Percentiles rank a stretch among this genome's conserved stretches.
Evolutionary conservation across 176 grass and related monocot species (phyloP).

Genomic region (Rhipidocladum racemiflorum): DNA sequence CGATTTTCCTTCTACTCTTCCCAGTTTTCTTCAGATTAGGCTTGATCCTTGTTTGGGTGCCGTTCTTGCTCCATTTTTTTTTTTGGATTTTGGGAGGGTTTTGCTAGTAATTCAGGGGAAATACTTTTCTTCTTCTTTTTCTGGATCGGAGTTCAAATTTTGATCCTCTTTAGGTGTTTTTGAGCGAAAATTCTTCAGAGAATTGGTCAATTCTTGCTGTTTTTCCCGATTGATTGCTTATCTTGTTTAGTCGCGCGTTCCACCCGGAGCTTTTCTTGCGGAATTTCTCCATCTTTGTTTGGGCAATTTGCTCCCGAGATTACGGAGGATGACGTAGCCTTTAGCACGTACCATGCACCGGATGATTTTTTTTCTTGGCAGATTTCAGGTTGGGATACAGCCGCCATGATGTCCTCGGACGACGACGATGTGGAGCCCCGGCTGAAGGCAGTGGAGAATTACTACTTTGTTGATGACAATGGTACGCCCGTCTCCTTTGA

Average conservation of each 20-base stretch:
- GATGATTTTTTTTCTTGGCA: neutral
- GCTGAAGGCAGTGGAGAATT: neutral
- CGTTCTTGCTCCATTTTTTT: neutral
- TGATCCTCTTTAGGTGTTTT: neutral
- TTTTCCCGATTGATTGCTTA: neutral
- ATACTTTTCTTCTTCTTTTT: neutral
- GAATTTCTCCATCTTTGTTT: neutral
- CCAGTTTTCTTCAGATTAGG: neutral
- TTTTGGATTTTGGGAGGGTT: neutral
- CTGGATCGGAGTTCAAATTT: neutral
- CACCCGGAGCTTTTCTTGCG: neutral
- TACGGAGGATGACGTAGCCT: neutral
- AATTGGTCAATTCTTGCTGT: neutral
- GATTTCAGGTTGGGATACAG: neutral
- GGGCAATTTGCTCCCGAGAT: neutral
- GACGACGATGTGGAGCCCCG: neutral
- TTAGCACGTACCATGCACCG: neutral
- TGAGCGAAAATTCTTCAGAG: neutral
- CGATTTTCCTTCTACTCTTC: neutral
- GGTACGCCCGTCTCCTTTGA: constrained; percentile 42
- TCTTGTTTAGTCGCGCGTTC: neutral
- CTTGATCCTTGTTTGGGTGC: neutral
- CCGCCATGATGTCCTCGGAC: neutral
- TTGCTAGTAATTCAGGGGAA: neutral
- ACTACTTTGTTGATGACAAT: constrained; percentile 30